These are phyloP conservation scores for Westerdykella ornata DNA, from an alignment of 2,329 filamentous ascomycete genomes.

Conservation along the genomic window DNA sequence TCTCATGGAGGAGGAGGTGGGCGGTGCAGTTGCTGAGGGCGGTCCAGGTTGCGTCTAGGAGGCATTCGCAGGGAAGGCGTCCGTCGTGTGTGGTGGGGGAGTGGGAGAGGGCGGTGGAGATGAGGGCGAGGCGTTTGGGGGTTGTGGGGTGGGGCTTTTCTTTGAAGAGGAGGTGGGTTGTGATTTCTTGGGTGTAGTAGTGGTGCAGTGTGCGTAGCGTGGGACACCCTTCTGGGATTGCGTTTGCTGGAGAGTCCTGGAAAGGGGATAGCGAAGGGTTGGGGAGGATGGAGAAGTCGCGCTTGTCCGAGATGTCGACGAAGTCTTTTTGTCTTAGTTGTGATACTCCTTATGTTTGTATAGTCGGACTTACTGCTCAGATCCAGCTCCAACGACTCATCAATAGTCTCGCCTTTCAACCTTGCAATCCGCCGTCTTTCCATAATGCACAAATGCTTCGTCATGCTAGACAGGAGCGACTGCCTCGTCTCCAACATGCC, in stretches of 20 bases:
- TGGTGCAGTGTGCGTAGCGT: neutral
- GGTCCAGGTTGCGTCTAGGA: neutral
- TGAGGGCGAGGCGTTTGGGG: neutral
- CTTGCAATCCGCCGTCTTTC: constrained; percentile 29
- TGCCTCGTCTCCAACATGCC: constrained; percentile 17
- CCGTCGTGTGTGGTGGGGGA: neutral
- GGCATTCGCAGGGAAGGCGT: neutral
- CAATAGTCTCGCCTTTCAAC: constrained; percentile 20
- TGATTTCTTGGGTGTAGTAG: neutral
- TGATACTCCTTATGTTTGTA: neutral
- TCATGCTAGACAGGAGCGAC: constrained; percentile 23
- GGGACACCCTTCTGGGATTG: neutral
- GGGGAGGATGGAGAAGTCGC: constrained; percentile 23
- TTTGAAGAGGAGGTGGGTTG: neutral
- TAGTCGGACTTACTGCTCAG: constrained; percentile 13
- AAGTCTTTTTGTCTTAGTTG: constrained; percentile 16
- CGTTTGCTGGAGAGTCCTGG: too few species aligned
- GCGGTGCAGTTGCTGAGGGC: neutral
- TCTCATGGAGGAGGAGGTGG: neutral
- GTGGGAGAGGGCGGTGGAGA: neutral
- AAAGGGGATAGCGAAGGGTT: constrained; percentile 11
- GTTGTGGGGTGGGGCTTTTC: neutral
- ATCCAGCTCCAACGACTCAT: constrained; percentile 14
- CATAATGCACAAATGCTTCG: constrained; percentile 27
- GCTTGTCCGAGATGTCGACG: constrained; percentile 19